A percentile compares a stretch with the other conserved stretches of the same genome.
phyloP scores from a whole-genome alignment of 257 asterid species.

The Nicotiana sylvestris region DNA sequence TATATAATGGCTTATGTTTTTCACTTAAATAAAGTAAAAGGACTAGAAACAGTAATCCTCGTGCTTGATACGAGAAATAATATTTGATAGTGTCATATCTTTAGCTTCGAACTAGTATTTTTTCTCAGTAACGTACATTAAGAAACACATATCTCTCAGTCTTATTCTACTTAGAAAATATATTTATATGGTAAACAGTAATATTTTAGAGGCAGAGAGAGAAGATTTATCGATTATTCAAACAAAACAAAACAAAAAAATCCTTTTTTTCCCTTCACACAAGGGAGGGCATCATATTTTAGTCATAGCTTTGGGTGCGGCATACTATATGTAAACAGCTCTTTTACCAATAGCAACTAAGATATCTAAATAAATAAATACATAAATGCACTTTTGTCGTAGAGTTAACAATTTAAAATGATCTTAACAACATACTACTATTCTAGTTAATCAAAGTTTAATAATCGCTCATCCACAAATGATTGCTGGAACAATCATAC shows the following conservation, averaged over 20 bases:
- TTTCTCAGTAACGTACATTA: neutral
- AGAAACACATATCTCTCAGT: neutral
- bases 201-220: neutral
- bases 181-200: slow-evolving; percentile 1
- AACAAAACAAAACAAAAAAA: neutral
- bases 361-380: slow-evolving; percentile 11
- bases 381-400: slow-evolving; percentile 13
- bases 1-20: neutral
- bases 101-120: neutral
- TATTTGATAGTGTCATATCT: neutral
- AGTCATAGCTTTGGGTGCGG: neutral
- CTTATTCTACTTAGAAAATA: neutral
- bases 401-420: slow-evolving; percentile 15
- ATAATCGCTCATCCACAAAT: slow-evolving; percentile 16
- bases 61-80: slow-evolving; percentile 12
- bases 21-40: neutral
- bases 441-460: slow-evolving; percentile 1
- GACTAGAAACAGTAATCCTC: slow-evolving; percentile 16
- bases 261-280: neutral
- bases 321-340: neutral
- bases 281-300: neutral
- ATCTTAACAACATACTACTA: slow-evolving; percentile 9
- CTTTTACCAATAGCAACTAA: slow-evolving; percentile 13
- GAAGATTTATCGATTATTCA: neutral
- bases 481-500: slow-evolving; percentile 23